Conservation (phyloP, 768 basidiomycete genomes). For the Boletus tylopilopsis region DNA sequence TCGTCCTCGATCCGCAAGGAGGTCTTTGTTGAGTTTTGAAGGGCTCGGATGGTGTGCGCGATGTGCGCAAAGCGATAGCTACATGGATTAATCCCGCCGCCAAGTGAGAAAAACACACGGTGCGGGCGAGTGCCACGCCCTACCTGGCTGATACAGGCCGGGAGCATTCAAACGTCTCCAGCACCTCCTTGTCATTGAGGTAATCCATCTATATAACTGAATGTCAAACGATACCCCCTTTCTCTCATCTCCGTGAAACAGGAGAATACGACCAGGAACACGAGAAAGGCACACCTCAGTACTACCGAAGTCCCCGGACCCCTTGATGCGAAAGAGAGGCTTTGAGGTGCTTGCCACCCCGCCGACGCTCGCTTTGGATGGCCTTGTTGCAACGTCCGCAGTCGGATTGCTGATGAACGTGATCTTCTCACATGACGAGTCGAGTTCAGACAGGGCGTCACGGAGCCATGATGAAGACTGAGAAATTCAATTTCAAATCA, state of each 20-base stretch:
- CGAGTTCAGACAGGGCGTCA: conserved; percentile 88
- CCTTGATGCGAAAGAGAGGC: conserved; percentile 77
- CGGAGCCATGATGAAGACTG: conserved; percentile 85
- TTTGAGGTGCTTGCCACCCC: conserved; percentile 21
- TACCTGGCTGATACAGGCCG: conserved; percentile 69
- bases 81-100: background rate
- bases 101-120: background rate
- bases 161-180: conserved; percentile 85
- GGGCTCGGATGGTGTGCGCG: conserved; percentile 61
- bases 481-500: background rate
- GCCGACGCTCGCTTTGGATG: conserved; percentile 10
- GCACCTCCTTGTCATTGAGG: conserved; percentile 85
- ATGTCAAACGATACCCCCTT: background rate
- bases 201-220: conserved; percentile 79
- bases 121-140: conserved; percentile 6
- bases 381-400: conserved; percentile 18
- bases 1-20: conserved; percentile 81
- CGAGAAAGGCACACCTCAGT: conserved; percentile 56
- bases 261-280: background rate
- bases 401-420: conserved; percentile 79
- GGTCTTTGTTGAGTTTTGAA: conserved; percentile 83
- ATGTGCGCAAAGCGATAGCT: conserved; percentile 89
- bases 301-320: conserved; percentile 77
- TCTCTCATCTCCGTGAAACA: background rate
- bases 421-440: conserved; percentile 81